Conservation (phyloP, 164 flowering plant genomes). For the Chloranthus sessilifolius region DNA sequence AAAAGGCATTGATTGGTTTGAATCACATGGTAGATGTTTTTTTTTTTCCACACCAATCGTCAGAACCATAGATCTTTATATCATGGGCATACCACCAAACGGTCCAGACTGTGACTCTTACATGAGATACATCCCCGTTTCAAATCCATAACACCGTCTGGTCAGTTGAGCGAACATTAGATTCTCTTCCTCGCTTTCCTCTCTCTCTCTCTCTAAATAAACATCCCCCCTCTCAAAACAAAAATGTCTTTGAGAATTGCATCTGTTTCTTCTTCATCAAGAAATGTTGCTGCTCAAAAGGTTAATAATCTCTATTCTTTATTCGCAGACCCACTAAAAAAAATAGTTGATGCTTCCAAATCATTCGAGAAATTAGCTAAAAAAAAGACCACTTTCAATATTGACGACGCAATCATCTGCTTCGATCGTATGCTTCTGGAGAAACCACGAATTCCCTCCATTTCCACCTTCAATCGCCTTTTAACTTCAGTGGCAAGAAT, state of each 20-base stretch:
- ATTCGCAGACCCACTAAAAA: not conserved
- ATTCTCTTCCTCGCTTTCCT: no score
- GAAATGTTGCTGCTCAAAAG: not conserved
- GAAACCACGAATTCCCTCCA: conserved; percentile 14
- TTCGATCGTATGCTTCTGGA: conserved; percentile 2
- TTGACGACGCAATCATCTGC: not conserved
- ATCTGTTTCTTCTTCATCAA: not conserved
- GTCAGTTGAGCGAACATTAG: no score
- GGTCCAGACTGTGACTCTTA: no score
- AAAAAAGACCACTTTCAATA: not conserved
- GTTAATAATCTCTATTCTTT: not conserved
- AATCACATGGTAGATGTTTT: no score
- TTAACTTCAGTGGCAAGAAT: conserved; percentile 7
- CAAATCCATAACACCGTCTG: no score
- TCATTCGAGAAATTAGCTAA: not conserved
- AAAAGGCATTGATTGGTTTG: no score
- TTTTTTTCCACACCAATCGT: no score
- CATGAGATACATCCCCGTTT: no score
- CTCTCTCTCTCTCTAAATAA: no score
- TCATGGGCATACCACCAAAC: no score
- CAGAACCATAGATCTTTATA: no score
- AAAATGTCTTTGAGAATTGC: conserved; percentile 1
- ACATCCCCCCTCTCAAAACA: no score
- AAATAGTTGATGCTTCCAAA: not conserved
- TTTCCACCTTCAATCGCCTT: conserved; percentile 7